Conservation (phyloP, 805 yeast genomes). For the Ogataea sp. region DNA sequence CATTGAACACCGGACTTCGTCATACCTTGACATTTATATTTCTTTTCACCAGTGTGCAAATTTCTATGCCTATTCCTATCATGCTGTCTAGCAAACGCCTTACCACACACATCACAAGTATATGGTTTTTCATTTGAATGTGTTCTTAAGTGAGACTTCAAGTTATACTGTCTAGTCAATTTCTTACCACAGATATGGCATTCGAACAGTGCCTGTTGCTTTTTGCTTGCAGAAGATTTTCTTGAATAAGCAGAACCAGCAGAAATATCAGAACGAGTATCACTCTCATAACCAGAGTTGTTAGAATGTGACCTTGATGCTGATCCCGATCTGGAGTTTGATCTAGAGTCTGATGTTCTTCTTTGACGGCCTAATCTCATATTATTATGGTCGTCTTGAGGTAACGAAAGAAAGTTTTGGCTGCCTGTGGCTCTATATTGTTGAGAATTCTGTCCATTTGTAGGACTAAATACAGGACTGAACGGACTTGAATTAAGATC, state of each 20-base stretch:
- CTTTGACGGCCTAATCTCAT: constrained; percentile 34
- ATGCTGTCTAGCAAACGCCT: constrained; percentile 75
- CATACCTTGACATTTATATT: constrained; percentile 62
- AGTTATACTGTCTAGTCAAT: constrained; percentile 88
- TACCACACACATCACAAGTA: constrained; percentile 65
- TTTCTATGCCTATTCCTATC: constrained; percentile 72
- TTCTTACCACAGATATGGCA: constrained; percentile 80
- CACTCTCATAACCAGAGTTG: constrained; percentile 21
- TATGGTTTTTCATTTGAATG: constrained; percentile 83
- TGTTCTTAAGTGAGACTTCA: constrained; percentile 85
- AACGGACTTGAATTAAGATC: not conserved
- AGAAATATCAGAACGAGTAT: constrained; percentile 20
- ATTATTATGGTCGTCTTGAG: constrained; percentile 13
- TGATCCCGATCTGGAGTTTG: constrained; percentile 11
- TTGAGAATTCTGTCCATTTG: too few relatives aligned
- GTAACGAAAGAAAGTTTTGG: not conserved
- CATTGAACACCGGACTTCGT: constrained; percentile 51
- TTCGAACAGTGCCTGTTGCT: constrained; percentile 65
- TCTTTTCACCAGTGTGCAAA: constrained; percentile 68
- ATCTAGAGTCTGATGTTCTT: constrained; percentile 14
- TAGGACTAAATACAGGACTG: too few relatives aligned
- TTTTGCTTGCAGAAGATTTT: constrained; percentile 35
- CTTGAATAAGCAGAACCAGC: constrained; percentile 42
- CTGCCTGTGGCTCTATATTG: too few relatives aligned
- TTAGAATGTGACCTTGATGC: constrained; percentile 10